Evolutionary conservation across 2,329 filamentous ascomycete genomes (phyloP).

Genomic region (Aotearoamyces nothofagi): DNA sequence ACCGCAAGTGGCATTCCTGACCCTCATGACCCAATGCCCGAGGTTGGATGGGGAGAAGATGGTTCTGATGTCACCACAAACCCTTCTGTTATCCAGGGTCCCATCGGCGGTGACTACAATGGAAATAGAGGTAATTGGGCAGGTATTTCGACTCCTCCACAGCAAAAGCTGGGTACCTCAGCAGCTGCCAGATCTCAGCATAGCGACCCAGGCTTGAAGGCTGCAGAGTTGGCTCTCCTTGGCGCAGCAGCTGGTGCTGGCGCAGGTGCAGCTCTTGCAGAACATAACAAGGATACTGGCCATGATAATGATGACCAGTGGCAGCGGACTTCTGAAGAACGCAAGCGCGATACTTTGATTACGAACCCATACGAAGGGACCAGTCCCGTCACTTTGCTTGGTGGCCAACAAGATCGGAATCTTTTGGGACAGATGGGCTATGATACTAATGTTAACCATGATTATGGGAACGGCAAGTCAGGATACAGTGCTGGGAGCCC

Average conservation of each 20-base stretch:
- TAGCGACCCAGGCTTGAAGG: conserved; percentile 15
- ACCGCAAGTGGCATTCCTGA: conserved; percentile 56
- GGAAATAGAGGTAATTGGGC: conserved; percentile 31
- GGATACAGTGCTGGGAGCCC: conserved; percentile 30
- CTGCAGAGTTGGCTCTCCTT: conserved; percentile 19
- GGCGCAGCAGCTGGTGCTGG: conserved; percentile 39
- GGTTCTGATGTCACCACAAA: conserved; percentile 64
- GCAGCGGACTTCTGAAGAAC: conserved; percentile 44
- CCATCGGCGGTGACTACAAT: conserved; percentile 31
- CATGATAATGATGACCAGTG: conserved; percentile 49
- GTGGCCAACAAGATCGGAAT: conserved; percentile 23
- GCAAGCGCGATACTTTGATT: conserved; percentile 49
- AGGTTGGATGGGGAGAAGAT: conserved; percentile 50
- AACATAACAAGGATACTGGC: conserved; percentile 36
- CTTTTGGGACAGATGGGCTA: conserved; percentile 24
- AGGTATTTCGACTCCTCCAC: conserved; percentile 36
- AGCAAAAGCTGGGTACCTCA: conserved; percentile 6
- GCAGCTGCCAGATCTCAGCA: conserved; percentile 4
- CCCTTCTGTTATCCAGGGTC: conserved; percentile 68
- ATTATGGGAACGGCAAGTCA: conserved; percentile 23
- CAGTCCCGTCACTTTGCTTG: conserved; percentile 38
- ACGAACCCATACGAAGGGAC: conserved; percentile 54
- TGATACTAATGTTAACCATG: conserved; percentile 21
- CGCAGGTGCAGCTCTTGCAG: conserved; percentile 34
- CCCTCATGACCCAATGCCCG: conserved; percentile 56